Evolutionary conservation across 2,329 filamentous ascomycete species (phyloP), one percentile per base, ranked within the genome.

Genomic region (Sclerotinia sclerotiorum): DNA sequence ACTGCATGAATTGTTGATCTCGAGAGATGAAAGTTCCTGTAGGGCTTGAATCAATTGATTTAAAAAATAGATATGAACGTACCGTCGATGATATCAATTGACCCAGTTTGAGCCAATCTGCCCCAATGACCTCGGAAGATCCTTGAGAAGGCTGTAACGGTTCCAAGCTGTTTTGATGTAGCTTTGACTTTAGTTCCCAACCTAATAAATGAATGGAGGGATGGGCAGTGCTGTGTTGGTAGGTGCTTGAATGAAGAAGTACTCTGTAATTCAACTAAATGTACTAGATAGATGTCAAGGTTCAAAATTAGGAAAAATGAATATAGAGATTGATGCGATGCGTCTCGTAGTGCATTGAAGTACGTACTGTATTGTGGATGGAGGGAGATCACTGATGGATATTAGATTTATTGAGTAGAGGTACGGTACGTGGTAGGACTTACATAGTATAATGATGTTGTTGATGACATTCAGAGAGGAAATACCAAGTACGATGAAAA

Each of bases 111-210:
- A 27, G 17, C 32, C 54, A 8, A 42, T 19, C 1, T 35, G 52
- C 29, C 13, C 52, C 55, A 42, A 6, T 61, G 32, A 21, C 29
- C 46, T 49, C 21, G 58, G 27, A 44, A 61, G 58, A 61, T 61
- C 58, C 58, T 61, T 24, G 58, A 35, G 35, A 61, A 61, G 58
- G 58, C 58, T 61, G 58, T 48, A 61, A 48, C 42, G 44, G 42
- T 24, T 32, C 21, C 1, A 49, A 35, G 19, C 29, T 35, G 35
- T 35, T 55, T 35, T 19, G 21, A 39, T 39, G 32, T 49, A n/a
- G 29, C 19, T 35, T 61, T 21, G 27, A 10, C 19, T 61, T 35
- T 60, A n/a, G 32, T 35, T 42, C 10, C 7, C 5, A 2, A n/a
- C 6, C 29, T 6, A 48, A 32, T 35, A 35, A 35, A 61, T 61